Conservation (phyloP, 345 rosid species). For the Trapa incisa region DNA sequence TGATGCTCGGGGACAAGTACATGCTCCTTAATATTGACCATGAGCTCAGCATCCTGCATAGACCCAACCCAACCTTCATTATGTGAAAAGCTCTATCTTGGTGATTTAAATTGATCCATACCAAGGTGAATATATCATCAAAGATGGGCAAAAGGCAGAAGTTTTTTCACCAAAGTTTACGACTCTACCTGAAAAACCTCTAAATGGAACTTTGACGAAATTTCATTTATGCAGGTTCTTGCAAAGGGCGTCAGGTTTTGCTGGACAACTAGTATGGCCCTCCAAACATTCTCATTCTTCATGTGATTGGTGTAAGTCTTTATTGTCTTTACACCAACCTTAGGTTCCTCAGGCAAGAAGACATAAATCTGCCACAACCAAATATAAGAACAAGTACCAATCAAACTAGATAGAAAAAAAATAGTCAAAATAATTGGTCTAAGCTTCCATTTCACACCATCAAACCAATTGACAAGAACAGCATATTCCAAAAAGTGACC, state of each 20-base stretch:
- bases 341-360: conserved; percentile 75
- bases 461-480: not conserved
- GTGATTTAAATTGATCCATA: not conserved
- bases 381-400: not conserved
- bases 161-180: not conserved
- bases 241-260: conserved; percentile 81
- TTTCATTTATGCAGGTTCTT: conserved; percentile 55
- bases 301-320: conserved; percentile 70
- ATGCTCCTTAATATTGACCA: conserved; percentile 33
- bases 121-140: not conserved
- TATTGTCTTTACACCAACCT: conserved; percentile 88
- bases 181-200: conserved; percentile 73
- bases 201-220: conserved; percentile 57
- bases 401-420: not conserved
- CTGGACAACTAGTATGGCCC: conserved; percentile 75
- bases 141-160: too few relatives aligned
- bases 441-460: not conserved
- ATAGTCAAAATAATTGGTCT: not conserved
- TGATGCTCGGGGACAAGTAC: conserved; percentile 39
- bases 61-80: not conserved
- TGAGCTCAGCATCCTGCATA: conserved; percentile 25
- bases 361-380: conserved; percentile 46
- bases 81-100: not conserved
- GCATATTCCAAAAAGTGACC: not conserved
- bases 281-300: conserved; percentile 69